A percentile compares a stretch with the other conserved stretches of the same genome.
Conservation (phyloP, 208 protist species). For the Angomonas deanei region DNA sequence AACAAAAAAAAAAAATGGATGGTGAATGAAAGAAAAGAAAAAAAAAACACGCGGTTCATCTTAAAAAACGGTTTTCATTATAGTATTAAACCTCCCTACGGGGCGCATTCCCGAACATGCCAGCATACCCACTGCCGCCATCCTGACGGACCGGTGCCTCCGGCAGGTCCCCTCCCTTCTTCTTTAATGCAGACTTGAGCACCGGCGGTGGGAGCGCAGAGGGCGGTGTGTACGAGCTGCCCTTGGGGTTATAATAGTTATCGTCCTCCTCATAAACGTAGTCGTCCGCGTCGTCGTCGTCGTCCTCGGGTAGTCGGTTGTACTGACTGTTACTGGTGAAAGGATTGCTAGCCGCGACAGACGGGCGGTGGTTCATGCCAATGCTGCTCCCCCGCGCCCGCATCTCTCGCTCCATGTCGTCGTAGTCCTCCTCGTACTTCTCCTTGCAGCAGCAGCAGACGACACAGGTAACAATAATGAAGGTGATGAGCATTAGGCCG, state of each 20-base stretch:
- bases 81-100: too few species aligned
- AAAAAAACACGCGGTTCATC: too few species aligned
- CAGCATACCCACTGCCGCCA: too few species aligned
- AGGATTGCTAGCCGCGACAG: not conserved
- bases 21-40: too few species aligned
- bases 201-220: not conserved
- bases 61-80: too few species aligned
- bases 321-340: not conserved
- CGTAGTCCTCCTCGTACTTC: not conserved
- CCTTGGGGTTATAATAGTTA: not conserved
- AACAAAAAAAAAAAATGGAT: too few species aligned
- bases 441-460: slow-evolving; percentile 25
- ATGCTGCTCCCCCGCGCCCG: not conserved
- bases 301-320: not conserved
- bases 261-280: not conserved
- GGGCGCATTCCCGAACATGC: too few species aligned
- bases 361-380: not conserved
- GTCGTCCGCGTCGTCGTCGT: not conserved
- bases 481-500: slow-evolving; percentile 15
- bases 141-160: too few species aligned
- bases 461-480: slow-evolving; percentile 8
- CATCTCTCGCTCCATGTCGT: not conserved
- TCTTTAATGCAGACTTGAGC: not conserved
- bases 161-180: too few species aligned
- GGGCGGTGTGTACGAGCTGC: not conserved